A percentile compares a stretch with the other conserved stretches of the same genome.
These are phyloP conservation scores for Leccinum longicurvipes DNA, from an alignment of 768 basidiomycete species.

Conservation along the genomic window DNA sequence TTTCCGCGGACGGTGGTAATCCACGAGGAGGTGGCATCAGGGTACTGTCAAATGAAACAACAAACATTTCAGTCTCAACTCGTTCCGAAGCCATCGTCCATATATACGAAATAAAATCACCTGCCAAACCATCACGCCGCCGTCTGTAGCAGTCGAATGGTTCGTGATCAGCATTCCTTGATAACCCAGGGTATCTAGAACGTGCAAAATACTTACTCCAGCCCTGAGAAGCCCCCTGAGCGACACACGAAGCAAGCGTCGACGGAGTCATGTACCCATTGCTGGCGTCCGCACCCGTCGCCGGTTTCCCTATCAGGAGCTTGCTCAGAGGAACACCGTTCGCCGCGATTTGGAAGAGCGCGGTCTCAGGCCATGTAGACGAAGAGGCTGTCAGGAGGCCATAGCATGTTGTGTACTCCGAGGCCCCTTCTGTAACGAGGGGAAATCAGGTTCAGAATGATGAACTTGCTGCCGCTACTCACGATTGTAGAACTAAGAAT, in stretches of 20 bases:
- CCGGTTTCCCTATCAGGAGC: constrained; percentile 57
- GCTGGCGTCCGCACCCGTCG: constrained; percentile 37
- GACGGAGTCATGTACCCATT: constrained; percentile 58
- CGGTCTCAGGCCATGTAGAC: constrained; percentile 56
- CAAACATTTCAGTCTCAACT: not conserved
- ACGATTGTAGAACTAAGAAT: constrained; percentile 30
- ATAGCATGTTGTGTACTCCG: constrained; percentile 62
- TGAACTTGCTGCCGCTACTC: not conserved
- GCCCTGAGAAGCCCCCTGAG: constrained; percentile 54
- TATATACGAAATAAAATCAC: constrained; percentile 14
- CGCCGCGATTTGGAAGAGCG: constrained; percentile 51
- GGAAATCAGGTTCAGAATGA: not conserved
- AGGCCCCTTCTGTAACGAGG: constrained; percentile 47
- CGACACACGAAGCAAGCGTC: constrained; percentile 56
- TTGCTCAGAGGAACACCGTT: constrained; percentile 45
- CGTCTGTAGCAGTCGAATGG: constrained; percentile 23
- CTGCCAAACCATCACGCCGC: constrained; percentile 44
- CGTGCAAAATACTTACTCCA: constrained; percentile 55
- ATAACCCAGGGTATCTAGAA: not conserved
- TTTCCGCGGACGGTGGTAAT: constrained; percentile 37
- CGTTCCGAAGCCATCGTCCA: not conserved
- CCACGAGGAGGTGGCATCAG: constrained; percentile 38
- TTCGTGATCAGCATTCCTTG: too few species aligned
- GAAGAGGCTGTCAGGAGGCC: constrained; percentile 60
- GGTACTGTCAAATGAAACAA: constrained; percentile 27